Base-by-base conservation (phyloP, 176 grass and related monocot genomes). In the Urochloa ruziziensis region DNA sequence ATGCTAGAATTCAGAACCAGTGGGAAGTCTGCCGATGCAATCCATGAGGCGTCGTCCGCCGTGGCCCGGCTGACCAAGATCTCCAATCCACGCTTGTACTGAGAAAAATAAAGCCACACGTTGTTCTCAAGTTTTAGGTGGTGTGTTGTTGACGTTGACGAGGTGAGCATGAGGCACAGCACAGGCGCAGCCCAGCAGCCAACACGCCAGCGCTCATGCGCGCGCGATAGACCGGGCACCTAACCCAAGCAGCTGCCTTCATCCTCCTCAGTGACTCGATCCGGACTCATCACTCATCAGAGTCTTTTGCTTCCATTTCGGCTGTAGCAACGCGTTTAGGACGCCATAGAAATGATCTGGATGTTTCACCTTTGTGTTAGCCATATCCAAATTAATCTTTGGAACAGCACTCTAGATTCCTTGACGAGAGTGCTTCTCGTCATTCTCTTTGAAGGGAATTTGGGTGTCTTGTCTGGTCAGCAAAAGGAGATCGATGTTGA, bases 71-170 rank as follows among this genome's bases (percentile, higher is more conserved):
- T 60, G 49, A 82, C 73, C 18, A 15, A 73, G 58, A 57, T 85
- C 21, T 69, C 70, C 43, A 28, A 51, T 15, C 48, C 25, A 54
- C 24, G 25, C 65, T 36, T 77, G 15, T 68, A 2, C 49, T 14
- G 15, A 4, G n/a, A 4, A 7, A n/a, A 7, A 32, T 25, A 62
- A 19, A 19, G 19, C 25, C 48, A 28, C 75, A 67, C 34, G 61
- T 48, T 84, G 40, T 84, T 80, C 73, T 79, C 73, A 46, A 58
- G 59, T 63, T 66, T 77, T 24, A 82, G 83, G 79, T 77, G 36
- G 33, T 5, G 64, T n/a, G n/a, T n/a, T n/a, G 17, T 24, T n/a
- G n/a, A n/a, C n/a, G 33, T 52, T 52, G 30, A 85, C 43, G 40
- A 52, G 30, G 43, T 29, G 13, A 74, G 4, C 12, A 30, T 39